Percentiles rank a stretch among this genome's conserved stretches.
Evolutionary conservation across 2,329 filamentous ascomycete genomes (phyloP).

Genomic region (Cadophora sp.): DNA sequence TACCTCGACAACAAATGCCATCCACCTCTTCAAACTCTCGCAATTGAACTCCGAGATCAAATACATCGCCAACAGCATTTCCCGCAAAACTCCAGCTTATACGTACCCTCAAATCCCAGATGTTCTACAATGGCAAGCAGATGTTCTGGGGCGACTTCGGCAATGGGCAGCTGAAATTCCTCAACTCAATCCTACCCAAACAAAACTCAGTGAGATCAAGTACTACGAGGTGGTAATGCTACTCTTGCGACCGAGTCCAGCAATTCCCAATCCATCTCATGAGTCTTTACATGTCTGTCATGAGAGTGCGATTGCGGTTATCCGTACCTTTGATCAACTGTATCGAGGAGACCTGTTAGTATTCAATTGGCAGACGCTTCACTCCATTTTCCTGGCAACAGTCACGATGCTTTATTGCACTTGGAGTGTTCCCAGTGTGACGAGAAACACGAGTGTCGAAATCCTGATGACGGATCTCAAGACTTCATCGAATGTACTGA

Average conservation of each 20-base stretch:
- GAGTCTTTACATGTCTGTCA: slow-evolving; percentile 52
- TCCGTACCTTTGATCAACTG: slow-evolving; percentile 51
- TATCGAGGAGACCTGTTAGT: slow-evolving; percentile 54
- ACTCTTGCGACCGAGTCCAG: slow-evolving; percentile 58
- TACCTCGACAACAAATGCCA: slow-evolving; percentile 29
- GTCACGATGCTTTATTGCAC: slow-evolving; percentile 60
- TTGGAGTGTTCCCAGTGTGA: slow-evolving; percentile 49
- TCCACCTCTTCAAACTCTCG: slow-evolving; percentile 56
- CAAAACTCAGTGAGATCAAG: slow-evolving; percentile 55
- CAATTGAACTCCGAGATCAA: slow-evolving; percentile 61
- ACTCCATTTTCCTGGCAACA: slow-evolving; percentile 55
- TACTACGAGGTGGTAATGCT: slow-evolving; percentile 58
- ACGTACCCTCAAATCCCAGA: slow-evolving; percentile 55
- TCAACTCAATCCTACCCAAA: slow-evolving; percentile 21
- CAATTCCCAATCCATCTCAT: slow-evolving; percentile 55
- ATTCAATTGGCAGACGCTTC: slow-evolving; percentile 57
- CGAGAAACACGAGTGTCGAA: slow-evolving; percentile 19
- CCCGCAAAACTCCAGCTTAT: slow-evolving; percentile 54
- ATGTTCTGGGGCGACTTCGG: slow-evolving; percentile 50
- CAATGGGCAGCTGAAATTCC: slow-evolving; percentile 51
- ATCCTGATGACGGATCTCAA: slow-evolving; percentile 22
- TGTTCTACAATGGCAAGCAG: slow-evolving; percentile 54
- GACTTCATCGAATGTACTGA: slow-evolving; percentile 16
- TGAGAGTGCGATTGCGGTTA: slow-evolving; percentile 50
- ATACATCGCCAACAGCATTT: slow-evolving; percentile 59